Evolutionary conservation across 1,139 yeast species (phyloP).

Genomic region (Suhomyces panamericanus): DNA sequence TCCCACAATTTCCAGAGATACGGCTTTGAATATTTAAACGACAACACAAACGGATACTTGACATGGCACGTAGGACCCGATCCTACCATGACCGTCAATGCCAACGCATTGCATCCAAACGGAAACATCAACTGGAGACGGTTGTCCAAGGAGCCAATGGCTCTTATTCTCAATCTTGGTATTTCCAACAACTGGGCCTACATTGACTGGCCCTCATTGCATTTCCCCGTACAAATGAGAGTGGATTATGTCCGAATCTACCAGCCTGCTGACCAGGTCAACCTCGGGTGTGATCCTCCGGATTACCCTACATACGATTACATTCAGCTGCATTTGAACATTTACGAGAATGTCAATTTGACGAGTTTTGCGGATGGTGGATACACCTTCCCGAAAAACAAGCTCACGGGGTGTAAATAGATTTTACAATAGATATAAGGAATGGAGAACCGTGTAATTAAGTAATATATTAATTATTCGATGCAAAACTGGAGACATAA

Average conservation of each 20-base stretch:
- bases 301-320: conserved; percentile 28
- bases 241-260: conserved; percentile 28
- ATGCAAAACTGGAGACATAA: too few relatives aligned
- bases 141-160: conserved; percentile 31
- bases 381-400: conserved; percentile 26
- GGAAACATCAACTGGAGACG: conserved; percentile 30
- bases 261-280: conserved; percentile 26
- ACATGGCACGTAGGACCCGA: conserved; percentile 29
- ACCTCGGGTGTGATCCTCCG: conserved; percentile 28
- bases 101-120: conserved; percentile 28
- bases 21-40: conserved; percentile 29
- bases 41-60: conserved; percentile 25
- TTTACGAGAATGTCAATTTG: conserved; percentile 24
- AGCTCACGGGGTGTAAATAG: conserved; percentile 15
- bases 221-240: conserved; percentile 26
- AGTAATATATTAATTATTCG: too few relatives aligned
- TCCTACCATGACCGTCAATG: conserved; percentile 28
- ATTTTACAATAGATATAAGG: background rate
- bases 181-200: conserved; percentile 34
- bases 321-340: conserved; percentile 24
- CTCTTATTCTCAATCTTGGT: conserved; percentile 29
- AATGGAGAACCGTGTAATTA: background rate
- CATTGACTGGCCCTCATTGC: conserved; percentile 29
- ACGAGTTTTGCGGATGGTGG: conserved; percentile 28
- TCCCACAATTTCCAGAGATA: conserved; percentile 24